A percentile compares a stretch with the other conserved stretches of the same genome.
These are phyloP conservation scores for Paramecium bursaria DNA, from an alignment of 73 alveolate genomes.

Conservation along the genomic window DNA sequence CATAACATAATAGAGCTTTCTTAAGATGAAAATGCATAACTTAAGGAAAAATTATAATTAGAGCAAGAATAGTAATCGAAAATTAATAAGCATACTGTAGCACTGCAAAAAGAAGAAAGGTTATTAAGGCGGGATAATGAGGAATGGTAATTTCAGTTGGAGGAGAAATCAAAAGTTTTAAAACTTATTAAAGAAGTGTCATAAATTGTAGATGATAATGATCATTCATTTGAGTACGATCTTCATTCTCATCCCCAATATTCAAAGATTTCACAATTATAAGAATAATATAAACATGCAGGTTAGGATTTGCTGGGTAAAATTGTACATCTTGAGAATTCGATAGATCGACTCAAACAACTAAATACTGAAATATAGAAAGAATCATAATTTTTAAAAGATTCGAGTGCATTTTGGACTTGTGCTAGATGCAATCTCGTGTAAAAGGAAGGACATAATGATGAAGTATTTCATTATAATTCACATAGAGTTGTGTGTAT, in stretches of 20 bases:
- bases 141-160: slow-evolving; percentile 6
- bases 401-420: no score
- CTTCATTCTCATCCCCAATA: slow-evolving; percentile 2
- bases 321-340: no score
- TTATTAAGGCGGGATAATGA: slow-evolving; percentile 42
- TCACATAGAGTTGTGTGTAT: slow-evolving; percentile 76
- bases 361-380: no score
- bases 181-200: background rate
- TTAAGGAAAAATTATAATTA: background rate
- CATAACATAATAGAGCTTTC: background rate
- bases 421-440: slow-evolving; percentile 39
- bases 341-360: no score
- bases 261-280: background rate
- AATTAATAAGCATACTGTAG: background rate
- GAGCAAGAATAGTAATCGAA: slow-evolving; percentile 16
- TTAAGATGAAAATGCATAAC: background rate
- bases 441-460: slow-evolving; percentile 67
- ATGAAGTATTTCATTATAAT: no score
- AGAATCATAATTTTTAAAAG: no score
- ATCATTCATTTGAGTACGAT: slow-evolving; percentile 54
- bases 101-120: slow-evolving; percentile 22
- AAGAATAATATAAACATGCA: no score
- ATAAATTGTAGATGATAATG: slow-evolving; percentile 12
- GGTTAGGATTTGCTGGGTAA: no score
- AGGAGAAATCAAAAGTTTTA: background rate